phyloP scores from a whole-genome alignment of 495 filamentous ascomycete genomes.

The Antarctomyces pellizariae region DNA sequence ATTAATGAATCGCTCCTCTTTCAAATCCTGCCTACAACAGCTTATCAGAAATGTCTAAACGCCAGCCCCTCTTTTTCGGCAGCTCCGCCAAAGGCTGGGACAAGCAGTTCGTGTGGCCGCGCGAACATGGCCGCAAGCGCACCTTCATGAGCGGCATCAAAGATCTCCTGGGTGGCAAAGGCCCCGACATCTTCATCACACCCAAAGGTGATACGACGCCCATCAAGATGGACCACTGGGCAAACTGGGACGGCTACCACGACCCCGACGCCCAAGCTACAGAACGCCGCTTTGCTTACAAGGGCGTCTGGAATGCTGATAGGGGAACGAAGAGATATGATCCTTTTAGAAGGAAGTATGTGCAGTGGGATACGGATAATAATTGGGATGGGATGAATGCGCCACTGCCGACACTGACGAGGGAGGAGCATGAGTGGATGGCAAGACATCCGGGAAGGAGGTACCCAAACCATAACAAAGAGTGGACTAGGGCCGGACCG shows the following conservation, averaged over 20 bases:
- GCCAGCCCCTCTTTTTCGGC: no score
- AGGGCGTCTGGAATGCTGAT: not conserved
- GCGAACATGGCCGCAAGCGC: slow-evolving; percentile 9
- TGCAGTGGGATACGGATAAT: slow-evolving; percentile 3
- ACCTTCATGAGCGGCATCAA: slow-evolving; percentile 16
- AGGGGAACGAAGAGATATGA: slow-evolving; percentile 7
- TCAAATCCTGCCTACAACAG: no score
- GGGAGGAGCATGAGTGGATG: no score
- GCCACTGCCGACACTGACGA: no score
- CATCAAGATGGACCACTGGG: slow-evolving; percentile 8
- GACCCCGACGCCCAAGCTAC: not conserved
- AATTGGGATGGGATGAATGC: slow-evolving; percentile 4
- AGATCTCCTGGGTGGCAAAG: slow-evolving; percentile 18
- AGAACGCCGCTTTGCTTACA: not conserved
- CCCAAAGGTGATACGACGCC: slow-evolving; percentile 3
- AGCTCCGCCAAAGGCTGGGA: no score
- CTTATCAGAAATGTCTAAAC: no score
- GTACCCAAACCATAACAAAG: no score
- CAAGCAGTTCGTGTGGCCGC: slow-evolving; percentile 16
- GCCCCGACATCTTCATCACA: slow-evolving; percentile 21
- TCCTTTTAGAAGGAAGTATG: slow-evolving; percentile 7
- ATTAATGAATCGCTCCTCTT: no score
- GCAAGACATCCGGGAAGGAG: no score
- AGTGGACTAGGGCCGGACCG: no score
- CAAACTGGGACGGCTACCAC: slow-evolving; percentile 11